These are phyloP conservation scores for Epichloe scottii DNA, from an alignment of 2,329 filamentous ascomycete species.

Conservation along the genomic window DNA sequence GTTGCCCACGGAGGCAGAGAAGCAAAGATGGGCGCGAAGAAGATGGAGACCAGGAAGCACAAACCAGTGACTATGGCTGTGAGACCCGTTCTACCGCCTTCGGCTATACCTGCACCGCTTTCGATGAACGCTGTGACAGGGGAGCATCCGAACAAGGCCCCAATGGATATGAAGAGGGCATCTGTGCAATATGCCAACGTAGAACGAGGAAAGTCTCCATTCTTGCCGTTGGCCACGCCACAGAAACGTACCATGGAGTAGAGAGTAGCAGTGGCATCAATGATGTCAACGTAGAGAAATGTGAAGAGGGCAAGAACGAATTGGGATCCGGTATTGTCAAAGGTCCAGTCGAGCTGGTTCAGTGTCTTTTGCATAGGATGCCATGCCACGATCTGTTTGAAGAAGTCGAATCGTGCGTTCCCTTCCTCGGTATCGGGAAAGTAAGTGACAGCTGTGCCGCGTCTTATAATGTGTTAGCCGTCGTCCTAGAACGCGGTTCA, in stretches of 20 bases:
- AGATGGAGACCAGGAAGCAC: slow-evolving; percentile 59
- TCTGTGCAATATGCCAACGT: slow-evolving; percentile 68
- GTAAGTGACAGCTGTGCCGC: slow-evolving; percentile 57
- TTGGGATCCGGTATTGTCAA: slow-evolving; percentile 41
- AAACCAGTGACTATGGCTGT: slow-evolving; percentile 57
- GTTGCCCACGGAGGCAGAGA: slow-evolving; percentile 71
- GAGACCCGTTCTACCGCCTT: slow-evolving; percentile 61
- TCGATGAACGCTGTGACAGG: slow-evolving; percentile 67
- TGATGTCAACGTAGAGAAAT: slow-evolving; percentile 69
- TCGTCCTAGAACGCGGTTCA: neutral
- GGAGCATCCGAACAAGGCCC: slow-evolving; percentile 54
- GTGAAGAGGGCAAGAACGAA: slow-evolving; percentile 63
- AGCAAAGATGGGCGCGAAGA: slow-evolving; percentile 66
- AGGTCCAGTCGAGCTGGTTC: slow-evolving; percentile 53
- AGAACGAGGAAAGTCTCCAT: slow-evolving; percentile 76
- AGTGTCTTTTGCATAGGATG: slow-evolving; percentile 55
- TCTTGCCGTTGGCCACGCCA: slow-evolving; percentile 48
- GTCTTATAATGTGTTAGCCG: slow-evolving; percentile 24
- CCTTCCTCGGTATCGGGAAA: slow-evolving; percentile 57
- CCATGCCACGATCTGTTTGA: slow-evolving; percentile 60
- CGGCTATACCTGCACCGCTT: slow-evolving; percentile 62
- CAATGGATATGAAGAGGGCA: slow-evolving; percentile 58
- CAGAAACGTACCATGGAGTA: slow-evolving; percentile 75
- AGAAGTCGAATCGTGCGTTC: slow-evolving; percentile 55
- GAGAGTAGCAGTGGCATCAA: slow-evolving; percentile 64